Conservation (phyloP, 306 rosid species). For the Cicer chorassanicum region DNA sequence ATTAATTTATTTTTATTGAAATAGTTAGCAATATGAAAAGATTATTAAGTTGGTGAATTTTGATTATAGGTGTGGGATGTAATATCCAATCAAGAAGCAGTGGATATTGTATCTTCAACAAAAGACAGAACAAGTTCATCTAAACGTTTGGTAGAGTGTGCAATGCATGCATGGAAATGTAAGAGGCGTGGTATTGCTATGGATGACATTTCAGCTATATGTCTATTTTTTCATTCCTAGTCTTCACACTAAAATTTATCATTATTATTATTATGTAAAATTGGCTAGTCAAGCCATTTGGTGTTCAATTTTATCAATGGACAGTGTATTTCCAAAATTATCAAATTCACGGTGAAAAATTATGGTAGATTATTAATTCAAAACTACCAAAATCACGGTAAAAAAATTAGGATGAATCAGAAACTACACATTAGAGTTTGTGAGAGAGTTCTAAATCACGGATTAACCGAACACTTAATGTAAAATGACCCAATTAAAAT, state of each 20-base stretch:
- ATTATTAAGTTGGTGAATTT: too few species aligned
- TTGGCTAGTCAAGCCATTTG: neutral
- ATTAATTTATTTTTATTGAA: neutral
- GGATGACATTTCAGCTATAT: slow-evolving; percentile 93
- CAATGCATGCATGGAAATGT: slow-evolving; percentile 80
- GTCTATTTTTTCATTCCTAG: slow-evolving; percentile 77
- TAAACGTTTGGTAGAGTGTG: slow-evolving; percentile 69
- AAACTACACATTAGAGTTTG: too few species aligned
- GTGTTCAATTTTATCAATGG: too few species aligned
- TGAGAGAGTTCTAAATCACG: too few species aligned
- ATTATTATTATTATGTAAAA: neutral
- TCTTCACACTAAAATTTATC: slow-evolving; percentile 26
- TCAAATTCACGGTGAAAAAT: too few species aligned
- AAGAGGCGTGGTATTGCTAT: slow-evolving; percentile 79
- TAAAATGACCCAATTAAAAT: too few species aligned
- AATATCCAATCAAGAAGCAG: slow-evolving; percentile 91
- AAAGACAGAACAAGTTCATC: slow-evolving; percentile 66
- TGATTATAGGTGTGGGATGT: slow-evolving; percentile 89
- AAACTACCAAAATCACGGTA: too few species aligned
- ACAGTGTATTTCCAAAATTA: too few species aligned
- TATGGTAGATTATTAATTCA: too few species aligned
- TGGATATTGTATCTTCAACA: slow-evolving; percentile 66
- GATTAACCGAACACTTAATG: too few species aligned
- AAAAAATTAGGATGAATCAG: too few species aligned
- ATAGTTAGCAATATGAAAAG: neutral